Evolutionary conservation across 164 flowering plant species (phyloP).

Genomic region (Hamamelis virginiana): DNA sequence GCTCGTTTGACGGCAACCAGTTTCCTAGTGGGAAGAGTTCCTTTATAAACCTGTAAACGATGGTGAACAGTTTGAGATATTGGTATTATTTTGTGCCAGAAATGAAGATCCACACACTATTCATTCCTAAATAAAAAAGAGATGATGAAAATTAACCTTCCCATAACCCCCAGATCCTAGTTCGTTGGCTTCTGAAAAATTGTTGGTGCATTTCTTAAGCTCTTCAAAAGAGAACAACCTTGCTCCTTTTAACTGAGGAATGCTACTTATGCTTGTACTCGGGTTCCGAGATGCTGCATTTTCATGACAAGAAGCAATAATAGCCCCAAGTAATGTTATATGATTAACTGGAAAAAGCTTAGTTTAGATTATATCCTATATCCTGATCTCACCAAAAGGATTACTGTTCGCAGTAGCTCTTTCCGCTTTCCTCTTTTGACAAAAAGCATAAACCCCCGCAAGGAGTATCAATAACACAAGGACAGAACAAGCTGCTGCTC

Average conservation of each 20-base stretch:
- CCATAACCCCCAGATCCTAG: conserved; percentile 76
- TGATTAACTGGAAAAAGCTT: neutral
- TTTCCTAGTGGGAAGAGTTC: conserved; percentile 38
- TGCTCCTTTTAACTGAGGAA: conserved; percentile 63
- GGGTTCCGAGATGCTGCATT: conserved; percentile 50
- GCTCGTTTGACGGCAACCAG: conserved; percentile 58
- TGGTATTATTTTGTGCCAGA: no score
- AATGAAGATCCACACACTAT: neutral
- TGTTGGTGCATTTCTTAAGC: conserved; percentile 53
- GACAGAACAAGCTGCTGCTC: conserved; percentile 42
- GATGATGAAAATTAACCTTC: conserved; percentile 29
- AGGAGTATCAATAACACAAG: conserved; percentile 30
- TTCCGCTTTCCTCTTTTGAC: no score
- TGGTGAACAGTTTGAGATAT: neutral
- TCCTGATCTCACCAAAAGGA: no score
- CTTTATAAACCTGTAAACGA: conserved; percentile 49
- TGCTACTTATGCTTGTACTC: conserved; percentile 29
- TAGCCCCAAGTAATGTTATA: neutral
- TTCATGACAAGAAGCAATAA: neutral
- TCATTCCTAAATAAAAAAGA: neutral
- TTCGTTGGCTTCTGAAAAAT: conserved; percentile 55
- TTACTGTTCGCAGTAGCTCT: no score
- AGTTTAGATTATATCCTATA: neutral
- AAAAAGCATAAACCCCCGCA: no score
- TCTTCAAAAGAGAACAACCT: conserved; percentile 57